Base-by-base conservation (phyloP, 1,284 basidiomycete species). In the Naganishia cerealis region DNA sequence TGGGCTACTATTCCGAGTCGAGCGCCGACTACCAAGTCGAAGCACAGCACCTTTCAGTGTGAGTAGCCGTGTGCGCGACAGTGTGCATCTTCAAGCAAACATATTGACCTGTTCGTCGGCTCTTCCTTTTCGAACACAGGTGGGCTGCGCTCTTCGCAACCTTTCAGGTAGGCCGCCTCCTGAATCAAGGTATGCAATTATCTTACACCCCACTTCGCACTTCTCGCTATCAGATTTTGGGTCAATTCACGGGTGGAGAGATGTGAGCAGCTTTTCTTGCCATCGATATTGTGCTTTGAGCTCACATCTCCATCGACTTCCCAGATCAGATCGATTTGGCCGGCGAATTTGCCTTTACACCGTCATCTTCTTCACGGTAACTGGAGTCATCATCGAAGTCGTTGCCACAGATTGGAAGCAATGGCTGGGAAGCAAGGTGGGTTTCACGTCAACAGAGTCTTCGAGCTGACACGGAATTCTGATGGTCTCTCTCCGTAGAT, bases 351-450 rank as follows among this genome's bases (percentile, higher is more conserved):
- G 54, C 15, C 48, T 74, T 2, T 74, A 67, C 65, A 38, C 38
- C 4, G 57, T 72, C 54, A 67, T 74, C 59, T 58, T 74, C 61
- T 68, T 54, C 16, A 70, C 57, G 42, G 70, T 73, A 38, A 53
- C 72, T 43, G 73, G 71, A 33, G 72, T 72, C 58, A 61, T 70
- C 26, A 65, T 73, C 26, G 72, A 74, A 42, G 57, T 74, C 38
- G 65, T 72, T 21, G 70, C 71, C 12, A 57, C 43, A 9, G 58
- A 65, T 53, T 74, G 66, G 66, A 55, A 73, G 57, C 58, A 67
- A 15, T 73, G 69, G 71, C 58, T 71, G 33, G 72, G 68, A 0
- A 58, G 62, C 52, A 72, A 74, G 46, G 59, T 48, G 2, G 3
- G 57, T 58, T 33, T 3, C 21, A 9, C 15, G 24, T 4, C 2